Percentiles rank a stretch among this genome's conserved stretches.
These are phyloP conservation scores for Trichosporon inkin DNA, from an alignment of 1,284 basidiomycete genomes.

Conservation along the genomic window DNA sequence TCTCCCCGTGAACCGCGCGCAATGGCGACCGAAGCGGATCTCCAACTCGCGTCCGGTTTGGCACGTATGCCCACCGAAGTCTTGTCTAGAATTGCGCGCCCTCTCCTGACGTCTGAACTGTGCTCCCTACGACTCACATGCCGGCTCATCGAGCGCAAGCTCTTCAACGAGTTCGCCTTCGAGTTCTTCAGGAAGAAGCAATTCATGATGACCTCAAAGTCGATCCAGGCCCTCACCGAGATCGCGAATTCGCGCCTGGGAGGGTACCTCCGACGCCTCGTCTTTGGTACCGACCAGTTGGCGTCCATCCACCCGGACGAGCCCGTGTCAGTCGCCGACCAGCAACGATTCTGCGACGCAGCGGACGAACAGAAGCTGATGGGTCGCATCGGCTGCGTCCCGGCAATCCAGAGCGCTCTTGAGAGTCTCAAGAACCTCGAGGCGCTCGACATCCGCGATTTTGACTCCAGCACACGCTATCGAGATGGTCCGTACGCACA, in stretches of 20 bases:
- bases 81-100: constrained; percentile 12
- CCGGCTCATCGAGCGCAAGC: constrained; percentile 14
- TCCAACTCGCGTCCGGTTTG: constrained; percentile 9
- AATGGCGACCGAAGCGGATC: neutral
- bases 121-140: constrained; percentile 14
- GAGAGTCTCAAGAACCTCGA: constrained; percentile 14
- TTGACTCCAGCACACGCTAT: constrained; percentile 31
- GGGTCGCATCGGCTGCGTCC: neutral
- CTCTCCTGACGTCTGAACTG: constrained; percentile 12
- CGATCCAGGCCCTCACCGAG: constrained; percentile 13
- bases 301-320: neutral
- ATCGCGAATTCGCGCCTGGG: constrained; percentile 13
- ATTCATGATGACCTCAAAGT: constrained; percentile 25
- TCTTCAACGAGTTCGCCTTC: constrained; percentile 9
- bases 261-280: constrained; percentile 12
- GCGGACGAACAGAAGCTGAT: constrained; percentile 8
- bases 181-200: constrained; percentile 22
- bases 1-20: neutral
- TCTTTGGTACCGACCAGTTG: constrained; percentile 11
- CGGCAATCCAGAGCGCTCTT: neutral
- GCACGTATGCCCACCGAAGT: constrained; percentile 18
- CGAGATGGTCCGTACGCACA: constrained; percentile 11
- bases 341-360: neutral
- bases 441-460: constrained; percentile 55
- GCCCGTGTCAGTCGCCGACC: neutral